These are phyloP conservation scores for Acanthamoeba polyphaga DNA, from an alignment of 208 protist genomes.

Conservation along the genomic window DNA sequence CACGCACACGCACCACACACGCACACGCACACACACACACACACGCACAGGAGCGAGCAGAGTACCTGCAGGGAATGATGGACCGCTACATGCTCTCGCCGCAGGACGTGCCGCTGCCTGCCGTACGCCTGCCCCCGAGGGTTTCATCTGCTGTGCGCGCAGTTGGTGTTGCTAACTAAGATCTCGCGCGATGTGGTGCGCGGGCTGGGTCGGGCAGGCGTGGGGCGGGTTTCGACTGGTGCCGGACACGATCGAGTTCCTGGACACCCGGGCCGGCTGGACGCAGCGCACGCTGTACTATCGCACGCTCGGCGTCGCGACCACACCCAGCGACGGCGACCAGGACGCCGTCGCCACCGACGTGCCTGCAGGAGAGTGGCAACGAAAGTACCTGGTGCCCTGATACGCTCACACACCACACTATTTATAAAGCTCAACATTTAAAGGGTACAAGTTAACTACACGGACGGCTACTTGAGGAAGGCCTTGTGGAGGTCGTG, in stretches of 20 bases:
- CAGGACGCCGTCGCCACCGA: not conserved
- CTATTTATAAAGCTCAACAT: too few relatives aligned
- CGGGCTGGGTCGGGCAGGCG: not conserved
- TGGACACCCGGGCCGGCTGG: not conserved
- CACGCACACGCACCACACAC: too few relatives aligned
- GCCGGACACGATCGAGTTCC: slow-evolving; percentile 7
- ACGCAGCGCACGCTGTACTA: not conserved
- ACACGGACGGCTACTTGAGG: not conserved
- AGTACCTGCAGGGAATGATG: not conserved
- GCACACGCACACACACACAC: too few relatives aligned
- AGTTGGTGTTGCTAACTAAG: not conserved
- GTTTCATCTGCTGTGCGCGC: too few relatives aligned
- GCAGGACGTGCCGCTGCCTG: not conserved
- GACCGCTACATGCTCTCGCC: not conserved
- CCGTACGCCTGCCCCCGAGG: not conserved
- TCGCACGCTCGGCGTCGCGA: not conserved
- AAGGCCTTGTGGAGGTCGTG: slow-evolving; percentile 20
- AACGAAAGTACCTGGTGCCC: not conserved
- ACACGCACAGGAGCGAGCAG: too few relatives aligned
- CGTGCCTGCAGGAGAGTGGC: not conserved
- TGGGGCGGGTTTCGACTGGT: slow-evolving; percentile 31
- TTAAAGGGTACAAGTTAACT: too few relatives aligned
- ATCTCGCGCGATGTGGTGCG: not conserved
- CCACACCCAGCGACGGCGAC: not conserved
- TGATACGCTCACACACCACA: too few relatives aligned